Evolutionary conservation across 805 yeast species (phyloP), one percentile per base, ranked within the genome.

Genomic region (Jamesozyma hellenica): DNA sequence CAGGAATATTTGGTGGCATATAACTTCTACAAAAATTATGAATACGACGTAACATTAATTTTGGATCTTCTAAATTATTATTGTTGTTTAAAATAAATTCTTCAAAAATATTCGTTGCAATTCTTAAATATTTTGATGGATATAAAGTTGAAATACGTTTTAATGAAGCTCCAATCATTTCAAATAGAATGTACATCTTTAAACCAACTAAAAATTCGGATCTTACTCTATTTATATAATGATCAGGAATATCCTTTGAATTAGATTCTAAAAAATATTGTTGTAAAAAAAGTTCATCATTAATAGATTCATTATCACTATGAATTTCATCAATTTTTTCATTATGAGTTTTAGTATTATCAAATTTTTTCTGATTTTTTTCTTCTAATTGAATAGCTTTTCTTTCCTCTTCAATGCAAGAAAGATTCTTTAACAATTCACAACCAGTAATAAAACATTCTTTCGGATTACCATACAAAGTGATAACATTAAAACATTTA

Each of bases 41-140:
- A 30, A 80, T 58, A 49, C 95, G 71, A 53, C 87, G 79, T 37
- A 70, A 59, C 15, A 77, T 63, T 29, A 75, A 64, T 4, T 66
- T 56, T 1, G 60, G 47, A 26, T 68, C 67, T 10, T 48, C 50
- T 25, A 56, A 47, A 25, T 44, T 43, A 15, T 60, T 61, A 5
- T 61, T 53, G 45, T 76, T 75, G 8, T 56, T 45, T 27, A 68
- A 64, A 13, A 75, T 55, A 27, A 75, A 69, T 36, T 75, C 75
- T 38, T 80, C 60, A 28, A 79, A 56, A 0, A 86, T 68, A 1
- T 81, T 56, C 0, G 78, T 71, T 0, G 79, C 75, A 72, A 84
- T 80, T 1, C 81, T 70, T 35, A 88, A 63, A 52, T 83, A 87
- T 45, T 82, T 74, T 0, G 95, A 82, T 7, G 96, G 96, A 52